Evolutionary conservation across 129 eudicot genomes (phyloP).

Genomic region (Flaveria linearis): DNA sequence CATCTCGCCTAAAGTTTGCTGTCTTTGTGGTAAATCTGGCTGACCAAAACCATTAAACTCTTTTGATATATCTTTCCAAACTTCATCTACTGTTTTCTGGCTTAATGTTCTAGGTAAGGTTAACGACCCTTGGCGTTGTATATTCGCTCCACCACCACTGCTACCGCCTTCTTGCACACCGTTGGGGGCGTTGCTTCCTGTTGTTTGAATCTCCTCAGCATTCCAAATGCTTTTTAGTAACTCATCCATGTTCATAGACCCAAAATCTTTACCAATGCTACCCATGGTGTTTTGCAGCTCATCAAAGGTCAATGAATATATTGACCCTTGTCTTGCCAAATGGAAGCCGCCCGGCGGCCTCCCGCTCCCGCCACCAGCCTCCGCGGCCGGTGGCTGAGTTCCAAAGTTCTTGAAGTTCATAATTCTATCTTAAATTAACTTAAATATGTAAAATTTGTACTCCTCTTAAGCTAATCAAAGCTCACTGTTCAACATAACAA

Average conservation of each 20-base stretch:
- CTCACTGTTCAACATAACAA: slow-evolving; percentile 20
- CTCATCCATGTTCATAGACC: slow-evolving; percentile 99
- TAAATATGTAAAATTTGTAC: neutral
- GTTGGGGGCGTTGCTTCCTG: slow-evolving; percentile 26
- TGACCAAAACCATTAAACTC: slow-evolving; percentile 48
- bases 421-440: slow-evolving; percentile 17
- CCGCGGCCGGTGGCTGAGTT: slow-evolving; percentile 39
- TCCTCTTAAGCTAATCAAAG: neutral
- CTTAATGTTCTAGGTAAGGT: slow-evolving; percentile 88
- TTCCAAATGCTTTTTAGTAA: slow-evolving; percentile 87
- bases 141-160: slow-evolving; percentile 44
- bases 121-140: slow-evolving; percentile 89
- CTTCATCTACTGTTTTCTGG: slow-evolving; percentile 92
- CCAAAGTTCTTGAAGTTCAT: slow-evolving; percentile 70
- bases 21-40: slow-evolving; percentile 56
- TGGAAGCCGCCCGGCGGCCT: slow-evolving; percentile 52
- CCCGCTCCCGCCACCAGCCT: slow-evolving; percentile 39
- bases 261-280: slow-evolving; percentile 82
- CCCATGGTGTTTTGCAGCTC: slow-evolving; percentile 84
- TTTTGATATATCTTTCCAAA: slow-evolving; percentile 78
- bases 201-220: slow-evolving; percentile 79
- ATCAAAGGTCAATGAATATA: slow-evolving; percentile 84
- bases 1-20: slow-evolving; percentile 84
- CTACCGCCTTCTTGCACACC: slow-evolving; percentile 23
- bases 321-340: slow-evolving; percentile 68